Conservation (phyloP, 148 eudicot species). For the Camellia lanceoleosa region DNA sequence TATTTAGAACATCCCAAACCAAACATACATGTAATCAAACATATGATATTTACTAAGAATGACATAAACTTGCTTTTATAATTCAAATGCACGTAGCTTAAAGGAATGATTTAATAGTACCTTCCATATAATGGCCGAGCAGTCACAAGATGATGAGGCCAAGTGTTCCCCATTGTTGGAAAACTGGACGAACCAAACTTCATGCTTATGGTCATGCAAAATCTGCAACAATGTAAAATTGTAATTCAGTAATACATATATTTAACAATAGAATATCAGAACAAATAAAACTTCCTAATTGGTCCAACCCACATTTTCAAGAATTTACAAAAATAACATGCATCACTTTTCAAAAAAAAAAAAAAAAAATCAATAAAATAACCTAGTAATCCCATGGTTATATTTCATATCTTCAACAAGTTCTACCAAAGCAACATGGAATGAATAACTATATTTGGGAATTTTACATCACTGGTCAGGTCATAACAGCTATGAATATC, state of each 20-base stretch:
- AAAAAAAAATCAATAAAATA: neutral
- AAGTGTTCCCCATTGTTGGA: conserved; percentile 76
- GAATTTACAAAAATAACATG: neutral
- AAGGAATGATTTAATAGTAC: conserved; percentile 32
- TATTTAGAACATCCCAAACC: no score
- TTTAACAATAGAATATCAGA: neutral
- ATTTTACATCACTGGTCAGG: neutral
- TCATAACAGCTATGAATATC: neutral
- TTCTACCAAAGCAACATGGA: neutral
- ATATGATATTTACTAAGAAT: neutral
- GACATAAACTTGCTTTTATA: conserved; percentile 3
- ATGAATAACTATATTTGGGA: neutral
- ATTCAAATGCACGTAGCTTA: conserved; percentile 6
- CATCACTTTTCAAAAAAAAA: neutral
- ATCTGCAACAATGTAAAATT: conserved; percentile 44
- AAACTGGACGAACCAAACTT: conserved; percentile 97
- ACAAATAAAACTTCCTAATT: neutral
- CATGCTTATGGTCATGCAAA: conserved; percentile 69
- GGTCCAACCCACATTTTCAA: neutral
- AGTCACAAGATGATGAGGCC: conserved; percentile 89
- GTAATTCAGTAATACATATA: neutral
- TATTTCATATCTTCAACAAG: neutral
- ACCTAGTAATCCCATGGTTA: neutral
- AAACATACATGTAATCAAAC: conserved; percentile 1
- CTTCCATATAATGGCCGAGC: conserved; percentile 96